Evolutionary conservation across 768 basidiomycete species (phyloP), one percentile per base, ranked within the genome.

Genomic region (Tulasnella sp.): DNA sequence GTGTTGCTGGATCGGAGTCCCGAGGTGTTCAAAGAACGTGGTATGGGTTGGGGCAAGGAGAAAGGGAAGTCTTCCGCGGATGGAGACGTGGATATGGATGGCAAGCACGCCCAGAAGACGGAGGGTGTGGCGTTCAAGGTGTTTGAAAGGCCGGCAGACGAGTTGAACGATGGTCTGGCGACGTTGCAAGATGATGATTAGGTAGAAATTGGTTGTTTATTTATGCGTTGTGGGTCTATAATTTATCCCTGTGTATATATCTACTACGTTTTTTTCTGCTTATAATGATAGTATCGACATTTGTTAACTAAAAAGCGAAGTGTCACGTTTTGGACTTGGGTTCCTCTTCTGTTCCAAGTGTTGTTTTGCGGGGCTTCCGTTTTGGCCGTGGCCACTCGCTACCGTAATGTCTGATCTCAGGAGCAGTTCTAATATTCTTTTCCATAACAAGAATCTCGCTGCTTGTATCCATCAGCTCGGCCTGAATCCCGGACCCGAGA

Each of bases 1-100:
- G 87, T 90, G 83, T 87, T 99, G 75, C 87, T 99, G 46, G 97
- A 98, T 82, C 88, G 97, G 40, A 87, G 91, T 44, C 90, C 90
- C 0, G 90, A 90, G 48, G 94, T 95, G 74, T 95, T 94, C 81
- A 86, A 86, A 31, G 91, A 90, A 71, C 88, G 94, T 79, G 89
- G 90, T 9, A 88, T 89, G 76, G 94, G 94, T 0, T 95, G 94
- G 94, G 77, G 34, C 36, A 72, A 68, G 72, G 76, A 34, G 74
- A 40, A 77, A 80, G 42, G 8, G 42, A 42, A 42, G 44, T 14
- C 44, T 44, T 44, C 44, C 1, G 36, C 81, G 86, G 86, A 85
- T 9, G 80, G 38, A 14, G 88, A 87, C 84, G 88, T 90, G 2
- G 73, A 40, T 74, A 74, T 74, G 73, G 78, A 79, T 40, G 76